Evolutionary conservation across 495 filamentous ascomycete species (phyloP), one percentile per base, ranked within the genome.

Genomic region (Talaromyces nanjingensis): DNA sequence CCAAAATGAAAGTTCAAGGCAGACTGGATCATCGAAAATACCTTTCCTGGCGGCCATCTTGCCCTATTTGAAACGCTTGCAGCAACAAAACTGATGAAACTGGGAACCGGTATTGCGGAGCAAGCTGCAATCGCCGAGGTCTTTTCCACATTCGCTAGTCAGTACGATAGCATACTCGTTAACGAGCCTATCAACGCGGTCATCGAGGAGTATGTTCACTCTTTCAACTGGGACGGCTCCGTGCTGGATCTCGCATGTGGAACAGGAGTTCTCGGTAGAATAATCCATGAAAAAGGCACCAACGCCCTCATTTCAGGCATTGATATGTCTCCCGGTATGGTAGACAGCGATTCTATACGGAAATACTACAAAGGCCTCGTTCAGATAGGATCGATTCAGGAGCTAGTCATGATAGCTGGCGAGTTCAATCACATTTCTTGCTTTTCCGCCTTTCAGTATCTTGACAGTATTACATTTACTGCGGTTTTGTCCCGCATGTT

Each of bases 21-120:
- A 12, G 63, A 65, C 56, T 18, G 47, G 7, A 55, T 65, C 4
- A 29, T 65, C 33, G 18, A 31, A 29, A 37, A 65, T 24, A 42
- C 34, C 33, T 65, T 60, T 37, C 63, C 63, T 9, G 63, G 63
- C 29, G 63, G 56, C 11, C 63, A 65, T 16, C 9, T 18, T 29
- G 63, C 63, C 11, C 58, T 65, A 22, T 65, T 65, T 37, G 63
- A 65, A 18, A 65, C 60, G 63, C 56, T 65, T 14, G 16, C 60
- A 12, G 37, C 63, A 12, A 65, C 57, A 9, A 65, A 65, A 37
- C 63, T 37, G 63, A 65, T 65, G 29, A 55, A 60, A 20, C 29
- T 49, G 54, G 56, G 63, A 27, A n/a, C 29, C 25, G 18, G 49
- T 31, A 14, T 8, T 9, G 37, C 20, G 7, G 9, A 20, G 31